These are phyloP conservation scores for Populus pruinosa DNA, from an alignment of 345 rosid species.

Conservation along the genomic window DNA sequence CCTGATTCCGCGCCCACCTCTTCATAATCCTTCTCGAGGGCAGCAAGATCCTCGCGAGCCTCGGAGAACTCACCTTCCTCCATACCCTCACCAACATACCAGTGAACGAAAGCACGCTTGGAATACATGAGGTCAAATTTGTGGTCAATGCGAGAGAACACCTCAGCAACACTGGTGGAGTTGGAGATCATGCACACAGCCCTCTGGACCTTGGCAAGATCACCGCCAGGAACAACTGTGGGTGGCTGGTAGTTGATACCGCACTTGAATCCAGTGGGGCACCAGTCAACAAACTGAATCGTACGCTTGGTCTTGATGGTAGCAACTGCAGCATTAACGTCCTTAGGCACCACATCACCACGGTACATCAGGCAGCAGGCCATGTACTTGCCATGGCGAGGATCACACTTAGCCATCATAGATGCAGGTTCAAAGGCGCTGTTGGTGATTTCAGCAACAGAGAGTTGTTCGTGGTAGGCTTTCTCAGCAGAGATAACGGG, in stretches of 20 bases:
- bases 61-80: slow-evolving; percentile 32
- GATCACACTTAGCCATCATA: slow-evolving; percentile 32
- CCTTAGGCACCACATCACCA: slow-evolving; percentile 29
- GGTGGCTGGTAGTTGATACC: slow-evolving; percentile 35
- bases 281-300: slow-evolving; percentile 32
- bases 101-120: slow-evolving; percentile 30
- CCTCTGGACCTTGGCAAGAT: slow-evolving; percentile 30
- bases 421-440: slow-evolving; percentile 31
- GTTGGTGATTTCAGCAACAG: slow-evolving; percentile 28
- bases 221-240: slow-evolving; percentile 28
- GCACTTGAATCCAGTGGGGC: slow-evolving; percentile 34
- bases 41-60: slow-evolving; percentile 35
- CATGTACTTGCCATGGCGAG: slow-evolving; percentile 32
- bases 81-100: slow-evolving; percentile 34
- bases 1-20: slow-evolving; percentile 26
- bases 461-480: slow-evolving; percentile 29
- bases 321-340: slow-evolving; percentile 30
- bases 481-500: slow-evolving; percentile 31
- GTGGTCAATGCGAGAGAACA: slow-evolving; percentile 26
- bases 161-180: slow-evolving; percentile 32
- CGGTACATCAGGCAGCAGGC: slow-evolving; percentile 32
- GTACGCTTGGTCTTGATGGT: slow-evolving; percentile 30
- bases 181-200: slow-evolving; percentile 33
- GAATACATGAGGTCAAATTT: slow-evolving; percentile 31
- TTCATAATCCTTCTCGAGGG: slow-evolving; percentile 30